phyloP scores from a whole-genome alignment of 2,329 filamentous ascomycete species.

The Fusarium mangiferae region DNA sequence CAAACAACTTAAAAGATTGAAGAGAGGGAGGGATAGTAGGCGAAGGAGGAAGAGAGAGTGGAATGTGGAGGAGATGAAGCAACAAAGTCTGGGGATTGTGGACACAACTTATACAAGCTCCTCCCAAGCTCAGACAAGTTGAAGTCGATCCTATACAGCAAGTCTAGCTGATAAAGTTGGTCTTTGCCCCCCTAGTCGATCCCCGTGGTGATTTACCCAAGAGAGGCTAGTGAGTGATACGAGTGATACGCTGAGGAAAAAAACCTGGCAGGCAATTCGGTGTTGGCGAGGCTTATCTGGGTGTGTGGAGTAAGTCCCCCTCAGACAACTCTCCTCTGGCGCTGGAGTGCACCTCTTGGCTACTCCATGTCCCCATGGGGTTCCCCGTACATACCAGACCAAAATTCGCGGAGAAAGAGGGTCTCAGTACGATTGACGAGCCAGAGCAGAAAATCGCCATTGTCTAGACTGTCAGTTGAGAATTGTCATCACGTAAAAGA shows the following conservation, averaged over 20 bases:
- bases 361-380: conserved; percentile 22
- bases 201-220: conserved; percentile 14
- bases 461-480: background rate
- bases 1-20: background rate
- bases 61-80: conserved; percentile 12
- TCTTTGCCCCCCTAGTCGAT: conserved; percentile 21
- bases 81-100: conserved; percentile 27
- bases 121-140: background rate
- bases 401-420: conserved; percentile 14
- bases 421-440: background rate
- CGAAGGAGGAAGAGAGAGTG: conserved; percentile 5
- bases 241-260: background rate
- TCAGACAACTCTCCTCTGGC: background rate
- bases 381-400: background rate
- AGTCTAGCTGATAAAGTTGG: background rate
- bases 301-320: conserved; percentile 11
- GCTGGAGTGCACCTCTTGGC: background rate
- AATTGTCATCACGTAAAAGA: conserved; percentile 30
- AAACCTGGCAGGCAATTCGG: conserved; percentile 12
- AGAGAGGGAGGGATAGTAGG: background rate
- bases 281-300: background rate
- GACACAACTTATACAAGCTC: conserved; percentile 32
- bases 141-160: background rate
- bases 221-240: background rate
- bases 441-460: background rate